Base-by-base conservation (phyloP, 495 filamentous ascomycete species). In the Xylaria sp. region DNA sequence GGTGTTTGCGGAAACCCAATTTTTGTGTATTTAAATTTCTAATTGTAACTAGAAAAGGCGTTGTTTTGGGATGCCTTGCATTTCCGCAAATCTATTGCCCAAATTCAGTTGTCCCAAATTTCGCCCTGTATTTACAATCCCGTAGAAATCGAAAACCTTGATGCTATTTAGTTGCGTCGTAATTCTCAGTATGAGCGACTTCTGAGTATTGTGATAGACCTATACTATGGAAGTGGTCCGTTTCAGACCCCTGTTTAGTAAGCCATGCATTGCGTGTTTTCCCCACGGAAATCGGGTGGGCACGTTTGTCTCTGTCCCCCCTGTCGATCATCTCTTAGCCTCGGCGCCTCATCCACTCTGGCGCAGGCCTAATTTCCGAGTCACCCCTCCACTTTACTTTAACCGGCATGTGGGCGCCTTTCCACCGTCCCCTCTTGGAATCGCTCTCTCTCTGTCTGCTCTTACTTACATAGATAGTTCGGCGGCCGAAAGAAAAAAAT, bases 11-110 rank as follows among this genome's bases (percentile, higher is more conserved):
- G 35, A 26, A 53, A 67, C 46, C 64, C 64, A 55, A 17, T 46
- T 44, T 67, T 68, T 64, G 66, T 68, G 65, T 68, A 68, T 68
- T 68, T 68, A 68, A 15, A 53, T 68, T 68, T 68, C 37, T 68
- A 68, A 68, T 68, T 68, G 66, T 57, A 58, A 55, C 21, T 67
- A 67, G 31, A 66, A 52, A 11, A 53, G 50, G 50, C 50, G n/a
- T 7, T 5, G 9, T 15, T 67, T 67, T 33, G 17, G 33, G 46
- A 55, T 53, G 48, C 35, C 35, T 55, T 26, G 29, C 14, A 52
- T 48, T 24, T 21, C 29, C 15, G 37, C 33, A 48, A 52, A 8
- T 37, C 9, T 64, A 5, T 44, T 65, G 24, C 17, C 19, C 14
- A 24, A 14, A 21, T 53, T 53, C 46, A n/a, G 7, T 33, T 1